These are phyloP conservation scores for Plectosphaerella cucumerina DNA, from an alignment of 2,329 filamentous ascomycete genomes.

Conservation along the genomic window DNA sequence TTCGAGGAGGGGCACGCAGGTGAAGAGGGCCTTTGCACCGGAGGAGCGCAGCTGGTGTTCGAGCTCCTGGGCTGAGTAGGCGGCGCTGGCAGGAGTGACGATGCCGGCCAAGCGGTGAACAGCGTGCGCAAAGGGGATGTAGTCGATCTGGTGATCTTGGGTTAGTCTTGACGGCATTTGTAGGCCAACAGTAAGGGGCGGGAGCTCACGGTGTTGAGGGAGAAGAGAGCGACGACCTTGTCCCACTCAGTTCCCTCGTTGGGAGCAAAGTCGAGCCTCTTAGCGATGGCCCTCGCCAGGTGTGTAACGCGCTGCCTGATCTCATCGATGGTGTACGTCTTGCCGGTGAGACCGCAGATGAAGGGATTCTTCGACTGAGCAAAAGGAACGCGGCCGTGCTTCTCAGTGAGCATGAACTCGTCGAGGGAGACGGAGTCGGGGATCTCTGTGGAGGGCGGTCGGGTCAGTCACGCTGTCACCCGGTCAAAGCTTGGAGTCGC, in stretches of 20 bases:
- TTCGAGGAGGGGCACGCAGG: constrained; percentile 59
- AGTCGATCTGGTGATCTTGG: constrained; percentile 60
- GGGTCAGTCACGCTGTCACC: background rate
- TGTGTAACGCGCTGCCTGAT: constrained; percentile 62
- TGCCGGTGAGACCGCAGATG: constrained; percentile 71
- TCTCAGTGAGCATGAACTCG: constrained; percentile 73
- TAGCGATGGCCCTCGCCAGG: constrained; percentile 63
- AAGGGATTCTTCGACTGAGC: constrained; percentile 65
- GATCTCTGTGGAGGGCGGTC: constrained; percentile 35
- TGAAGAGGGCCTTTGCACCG: constrained; percentile 66
- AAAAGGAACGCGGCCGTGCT: constrained; percentile 62
- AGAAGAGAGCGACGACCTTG: constrained; percentile 72
- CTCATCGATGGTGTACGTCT: constrained; percentile 59
- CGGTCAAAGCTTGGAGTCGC: background rate
- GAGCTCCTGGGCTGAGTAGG: constrained; percentile 66
- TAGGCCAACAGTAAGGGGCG: background rate
- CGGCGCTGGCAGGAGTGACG: constrained; percentile 70
- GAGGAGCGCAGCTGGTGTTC: constrained; percentile 69
- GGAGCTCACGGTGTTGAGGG: constrained; percentile 67
- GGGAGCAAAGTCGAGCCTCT: constrained; percentile 67
- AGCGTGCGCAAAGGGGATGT: constrained; percentile 67
- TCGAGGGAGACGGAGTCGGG: constrained; percentile 72
- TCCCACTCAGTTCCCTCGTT: constrained; percentile 75
- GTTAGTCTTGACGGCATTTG: background rate
- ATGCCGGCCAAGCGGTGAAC: constrained; percentile 72